Base-by-base conservation (phyloP, 306 rosid genomes). In the Mimosa bimucronata region DNA sequence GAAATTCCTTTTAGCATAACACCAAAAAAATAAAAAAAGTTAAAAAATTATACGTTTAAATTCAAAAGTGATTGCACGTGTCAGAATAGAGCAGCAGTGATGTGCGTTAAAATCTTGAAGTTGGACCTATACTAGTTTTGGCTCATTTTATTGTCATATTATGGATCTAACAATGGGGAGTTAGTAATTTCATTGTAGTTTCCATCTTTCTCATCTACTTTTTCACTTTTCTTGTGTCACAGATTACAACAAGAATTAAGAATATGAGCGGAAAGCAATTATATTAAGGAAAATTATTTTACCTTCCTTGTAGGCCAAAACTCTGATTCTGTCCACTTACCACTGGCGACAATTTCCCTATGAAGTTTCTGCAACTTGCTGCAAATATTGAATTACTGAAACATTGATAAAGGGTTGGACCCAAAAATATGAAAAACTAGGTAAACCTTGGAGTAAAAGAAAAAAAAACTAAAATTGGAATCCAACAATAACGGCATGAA, bases 281-380 rank as follows among this genome's bases (percentile, higher is more conserved):
- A 61, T 70, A 64, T 13, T 75, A 11, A 58, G 42, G 82, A 70
- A 69, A 42, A 14, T 29, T n/a, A 53, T 21, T 53, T 65, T 44
- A 86, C 98, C 97, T 93, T 93, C 81, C 97, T 95, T 3, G 99
- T 91, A 52, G 98, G 91, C 99, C 98, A 95, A 84, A 95, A 95
- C 88, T 95, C 99, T 30, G 95, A 88, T 82, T 95, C 99, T 37
- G 99, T 91, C 89, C 92, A 89, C 88, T 93, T 83, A 73, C 95
- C 88, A 75, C 93, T 86, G 68, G 90, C 71, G 75, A 95, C 98
- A 81, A 95, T 92, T 83, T 95, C 95, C 87, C 76, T 91, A 85
- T 92, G 98, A 75, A 92, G 98, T 73, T 87, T 95, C 89, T 90
- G 93, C 90, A 95, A 81, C 86, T 91, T 94, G 71, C 98, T 92